These are phyloP conservation scores for Trametes punicea DNA, from an alignment of 768 basidiomycete genomes.

Conservation along the genomic window DNA sequence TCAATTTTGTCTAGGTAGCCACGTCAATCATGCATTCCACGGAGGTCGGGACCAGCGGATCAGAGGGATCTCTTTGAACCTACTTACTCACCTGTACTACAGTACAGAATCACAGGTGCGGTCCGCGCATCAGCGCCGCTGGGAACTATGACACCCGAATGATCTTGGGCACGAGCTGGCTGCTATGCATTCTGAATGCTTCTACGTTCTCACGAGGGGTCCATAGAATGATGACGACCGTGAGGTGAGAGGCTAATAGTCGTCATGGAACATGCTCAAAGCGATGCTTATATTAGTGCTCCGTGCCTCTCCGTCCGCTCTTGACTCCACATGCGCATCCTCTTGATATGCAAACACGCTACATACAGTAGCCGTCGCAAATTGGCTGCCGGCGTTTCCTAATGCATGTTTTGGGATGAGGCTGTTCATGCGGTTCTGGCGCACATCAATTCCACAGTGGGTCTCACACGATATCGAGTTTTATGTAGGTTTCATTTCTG, in stretches of 20 bases:
- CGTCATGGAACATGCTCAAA: background rate
- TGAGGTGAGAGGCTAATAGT: background rate
- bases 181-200: background rate
- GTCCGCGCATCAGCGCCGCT: no score
- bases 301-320: background rate
- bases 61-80: no score
- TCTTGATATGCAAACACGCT: background rate
- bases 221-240: background rate
- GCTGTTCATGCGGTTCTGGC: background rate
- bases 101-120: no score
- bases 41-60: no score
- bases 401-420: background rate
- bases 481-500: background rate
- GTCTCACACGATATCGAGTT: background rate
- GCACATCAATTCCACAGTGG: background rate
- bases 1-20: no score
- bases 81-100: no score
- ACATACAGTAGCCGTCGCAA: no score
- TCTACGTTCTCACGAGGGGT: background rate
- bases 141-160: no score
- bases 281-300: background rate
- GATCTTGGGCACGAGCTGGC: background rate
- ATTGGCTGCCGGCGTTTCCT: background rate
- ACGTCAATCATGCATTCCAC: no score
- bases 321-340: background rate